Evolutionary conservation across 768 basidiomycete species (phyloP).

Genomic region (Scleroderma citrinum): DNA sequence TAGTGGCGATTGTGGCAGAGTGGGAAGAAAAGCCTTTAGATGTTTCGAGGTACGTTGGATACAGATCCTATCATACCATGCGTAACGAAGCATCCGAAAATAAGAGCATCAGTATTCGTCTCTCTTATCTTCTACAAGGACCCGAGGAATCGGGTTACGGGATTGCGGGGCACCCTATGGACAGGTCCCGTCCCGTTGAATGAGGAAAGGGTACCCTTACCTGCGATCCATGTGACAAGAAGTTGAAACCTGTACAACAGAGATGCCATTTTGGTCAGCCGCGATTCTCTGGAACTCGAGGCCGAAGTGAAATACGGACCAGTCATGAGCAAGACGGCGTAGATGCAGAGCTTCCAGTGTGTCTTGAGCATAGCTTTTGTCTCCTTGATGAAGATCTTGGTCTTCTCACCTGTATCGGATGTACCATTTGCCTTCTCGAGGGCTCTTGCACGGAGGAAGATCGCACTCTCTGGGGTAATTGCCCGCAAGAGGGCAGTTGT

Average conservation of each 20-base stretch:
- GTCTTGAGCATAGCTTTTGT: constrained; percentile 67
- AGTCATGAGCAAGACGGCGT: constrained; percentile 79
- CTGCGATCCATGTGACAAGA: constrained; percentile 70
- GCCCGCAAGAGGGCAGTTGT: constrained; percentile 65
- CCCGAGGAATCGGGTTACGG: neutral
- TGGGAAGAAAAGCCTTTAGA: constrained; percentile 56
- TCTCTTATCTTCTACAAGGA: neutral
- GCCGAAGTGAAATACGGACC: constrained; percentile 20
- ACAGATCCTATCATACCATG: constrained; percentile 47
- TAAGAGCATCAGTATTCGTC: neutral
- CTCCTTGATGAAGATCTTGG: constrained; percentile 66
- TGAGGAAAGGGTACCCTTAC: constrained; percentile 22
- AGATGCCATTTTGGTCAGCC: neutral
- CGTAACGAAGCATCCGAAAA: neutral
- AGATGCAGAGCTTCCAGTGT: constrained; percentile 82
- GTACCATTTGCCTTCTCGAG: constrained; percentile 38
- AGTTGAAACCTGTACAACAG: constrained; percentile 54
- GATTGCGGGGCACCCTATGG: no score
- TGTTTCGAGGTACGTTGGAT: constrained; percentile 66
- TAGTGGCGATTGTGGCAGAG: constrained; percentile 67
- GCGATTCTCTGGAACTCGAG: no score
- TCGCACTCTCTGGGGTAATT: constrained; percentile 69
- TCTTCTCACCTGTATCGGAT: constrained; percentile 42
- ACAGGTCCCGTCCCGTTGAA: no score
- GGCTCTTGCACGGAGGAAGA: constrained; percentile 63